phyloP scores from a whole-genome alignment of 129 eudicot species.

The Helichrysum umbraculigerum region DNA sequence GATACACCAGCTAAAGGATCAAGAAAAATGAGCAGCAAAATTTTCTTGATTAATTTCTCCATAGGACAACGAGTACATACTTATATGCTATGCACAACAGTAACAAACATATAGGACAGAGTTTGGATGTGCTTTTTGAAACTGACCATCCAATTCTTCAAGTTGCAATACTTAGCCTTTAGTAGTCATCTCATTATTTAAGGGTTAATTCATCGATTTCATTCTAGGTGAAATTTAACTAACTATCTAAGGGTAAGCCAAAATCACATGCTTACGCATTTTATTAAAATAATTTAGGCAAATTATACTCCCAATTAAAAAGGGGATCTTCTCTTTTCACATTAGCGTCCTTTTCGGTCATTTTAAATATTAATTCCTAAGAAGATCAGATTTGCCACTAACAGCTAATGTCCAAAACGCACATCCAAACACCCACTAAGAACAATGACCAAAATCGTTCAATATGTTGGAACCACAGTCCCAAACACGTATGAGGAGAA shows the following conservation, averaged over 20 bases:
- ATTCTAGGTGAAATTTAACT: neutral
- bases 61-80: neutral
- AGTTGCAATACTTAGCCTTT: neutral
- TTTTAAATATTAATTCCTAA: neutral
- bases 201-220: neutral
- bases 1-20: neutral
- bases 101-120: neutral
- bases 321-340: neutral
- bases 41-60: neutral
- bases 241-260: neutral
- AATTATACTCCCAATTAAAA: neutral
- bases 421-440: conserved; percentile 2
- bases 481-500: neutral
- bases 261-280: neutral
- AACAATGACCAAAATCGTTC: neutral
- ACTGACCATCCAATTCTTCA: neutral
- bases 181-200: neutral
- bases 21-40: neutral
- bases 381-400: neutral
- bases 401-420: neutral
- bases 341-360: neutral
- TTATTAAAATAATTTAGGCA: neutral
- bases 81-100: neutral
- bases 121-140: neutral
- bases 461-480: conserved; percentile 14